Evolutionary conservation across 331 rosid species (phyloP).

Genomic region (Dryas integrifolia): DNA sequence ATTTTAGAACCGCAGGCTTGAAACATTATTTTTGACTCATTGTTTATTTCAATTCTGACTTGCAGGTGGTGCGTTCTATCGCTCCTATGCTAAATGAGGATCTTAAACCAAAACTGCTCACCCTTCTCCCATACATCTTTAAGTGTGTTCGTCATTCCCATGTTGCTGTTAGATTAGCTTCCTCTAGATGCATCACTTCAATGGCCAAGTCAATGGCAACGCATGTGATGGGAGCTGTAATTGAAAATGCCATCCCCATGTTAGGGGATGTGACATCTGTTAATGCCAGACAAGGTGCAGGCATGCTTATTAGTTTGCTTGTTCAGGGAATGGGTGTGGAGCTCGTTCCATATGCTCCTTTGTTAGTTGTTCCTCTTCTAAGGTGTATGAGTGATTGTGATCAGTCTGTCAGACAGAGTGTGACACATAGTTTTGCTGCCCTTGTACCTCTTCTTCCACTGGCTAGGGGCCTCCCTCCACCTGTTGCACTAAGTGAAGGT

Average conservation of each 20-base stretch:
- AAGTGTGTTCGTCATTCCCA: slow-evolving; percentile 75
- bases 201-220: slow-evolving; percentile 88
- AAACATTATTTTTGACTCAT: background rate
- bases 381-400: slow-evolving; percentile 96
- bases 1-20: background rate
- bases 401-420: slow-evolving; percentile 94
- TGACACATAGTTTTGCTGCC: slow-evolving; percentile 98
- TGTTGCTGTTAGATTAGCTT: slow-evolving; percentile 93
- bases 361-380: slow-evolving; percentile 92
- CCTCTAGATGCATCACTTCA: slow-evolving; percentile 92
- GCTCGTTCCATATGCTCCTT: slow-evolving; percentile 85
- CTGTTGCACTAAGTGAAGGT: slow-evolving; percentile 62
- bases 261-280: slow-evolving; percentile 78
- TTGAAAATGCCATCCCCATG: slow-evolving; percentile 86
- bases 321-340: slow-evolving; percentile 93
- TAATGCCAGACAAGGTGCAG: slow-evolving; percentile 94
- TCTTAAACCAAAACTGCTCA: slow-evolving; percentile 74
- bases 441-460: slow-evolving; percentile 98
- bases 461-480: slow-evolving; percentile 94
- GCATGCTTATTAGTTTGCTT: slow-evolving; percentile 93
- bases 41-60: slow-evolving; percentile 9
- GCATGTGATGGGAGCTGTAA: slow-evolving; percentile 77
- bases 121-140: slow-evolving; percentile 84
- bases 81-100: slow-evolving; percentile 69
- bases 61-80: slow-evolving; percentile 86